Evolutionary conservation across 768 basidiomycete genomes (phyloP).

Genomic region (Dictyophora rubrovolvata): DNA sequence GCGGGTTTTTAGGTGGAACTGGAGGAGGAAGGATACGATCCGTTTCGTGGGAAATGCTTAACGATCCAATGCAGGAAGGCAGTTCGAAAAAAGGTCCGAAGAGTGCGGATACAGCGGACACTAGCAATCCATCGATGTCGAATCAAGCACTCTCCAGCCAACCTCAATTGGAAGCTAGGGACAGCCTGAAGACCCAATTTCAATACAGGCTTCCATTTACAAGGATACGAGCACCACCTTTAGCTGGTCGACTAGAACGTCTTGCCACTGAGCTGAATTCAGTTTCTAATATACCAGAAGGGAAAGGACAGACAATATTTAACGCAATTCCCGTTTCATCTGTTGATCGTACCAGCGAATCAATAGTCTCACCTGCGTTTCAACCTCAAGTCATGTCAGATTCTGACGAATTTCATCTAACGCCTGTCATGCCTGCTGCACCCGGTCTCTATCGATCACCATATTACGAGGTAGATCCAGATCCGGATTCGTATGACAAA

Average conservation of each 20-base stretch:
- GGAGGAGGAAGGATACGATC: neutral
- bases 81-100: neutral
- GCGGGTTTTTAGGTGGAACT: neutral
- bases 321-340: neutral
- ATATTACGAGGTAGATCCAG: neutral
- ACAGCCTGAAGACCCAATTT: neutral
- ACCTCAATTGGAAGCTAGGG: too few species aligned
- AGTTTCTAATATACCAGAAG: neutral
- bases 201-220: too few species aligned
- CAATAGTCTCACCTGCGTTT: neutral
- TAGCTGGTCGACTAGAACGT: neutral
- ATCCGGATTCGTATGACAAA: neutral
- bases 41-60: neutral
- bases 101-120: too few species aligned
- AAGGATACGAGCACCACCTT: neutral
- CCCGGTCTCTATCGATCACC: neutral
- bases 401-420: neutral
- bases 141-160: too few species aligned
- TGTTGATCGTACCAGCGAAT: neutral
- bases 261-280: neutral
- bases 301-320: neutral
- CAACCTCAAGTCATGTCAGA: neutral
- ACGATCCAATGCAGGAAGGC: neutral
- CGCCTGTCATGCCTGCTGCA: neutral
- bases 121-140: too few species aligned